These are phyloP conservation scores for Epichloe bromicola DNA, from an alignment of 2,329 filamentous ascomycete genomes.

Conservation along the genomic window DNA sequence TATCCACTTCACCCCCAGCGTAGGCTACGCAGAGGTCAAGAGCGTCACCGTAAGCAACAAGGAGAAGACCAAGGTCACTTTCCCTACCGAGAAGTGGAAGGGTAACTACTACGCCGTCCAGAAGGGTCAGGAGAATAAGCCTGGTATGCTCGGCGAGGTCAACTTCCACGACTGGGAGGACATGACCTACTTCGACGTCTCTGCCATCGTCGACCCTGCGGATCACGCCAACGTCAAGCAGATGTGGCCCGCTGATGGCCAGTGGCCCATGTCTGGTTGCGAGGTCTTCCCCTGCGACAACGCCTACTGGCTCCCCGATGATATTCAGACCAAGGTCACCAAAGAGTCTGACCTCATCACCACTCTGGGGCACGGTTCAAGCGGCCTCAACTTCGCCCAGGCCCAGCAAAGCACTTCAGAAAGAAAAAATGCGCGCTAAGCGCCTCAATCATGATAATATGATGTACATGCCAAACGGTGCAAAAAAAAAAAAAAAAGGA, in stretches of 20 bases:
- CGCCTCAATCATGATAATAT: slow-evolving; percentile 3
- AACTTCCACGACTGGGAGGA: slow-evolving; percentile 34
- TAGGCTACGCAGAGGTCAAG: slow-evolving; percentile 21
- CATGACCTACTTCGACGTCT: slow-evolving; percentile 44
- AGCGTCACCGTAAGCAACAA: slow-evolving; percentile 27
- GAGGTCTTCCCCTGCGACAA: slow-evolving; percentile 38
- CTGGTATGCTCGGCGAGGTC: slow-evolving; percentile 42
- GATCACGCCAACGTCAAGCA: slow-evolving; percentile 40
- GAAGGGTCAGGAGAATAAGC: slow-evolving; percentile 26
- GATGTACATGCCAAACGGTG: background rate
- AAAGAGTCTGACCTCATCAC: slow-evolving; percentile 34
- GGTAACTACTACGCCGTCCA: slow-evolving; percentile 39
- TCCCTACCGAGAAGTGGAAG: slow-evolving; percentile 29
- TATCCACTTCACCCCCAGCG: slow-evolving; percentile 36
- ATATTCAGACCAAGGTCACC: slow-evolving; percentile 42
- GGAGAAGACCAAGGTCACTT: slow-evolving; percentile 25
- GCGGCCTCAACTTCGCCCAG: slow-evolving; percentile 12
- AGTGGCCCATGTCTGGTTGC: slow-evolving; percentile 36
- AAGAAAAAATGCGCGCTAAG: background rate
- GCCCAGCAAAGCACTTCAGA: background rate
- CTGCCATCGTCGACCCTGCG: slow-evolving; percentile 39
- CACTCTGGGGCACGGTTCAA: slow-evolving; percentile 30
- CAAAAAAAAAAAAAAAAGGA: background rate
- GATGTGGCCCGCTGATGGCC: slow-evolving; percentile 31
- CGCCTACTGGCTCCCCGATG: slow-evolving; percentile 39